These are phyloP conservation scores for Inga laurina DNA, from an alignment of 306 rosid species.

Conservation along the genomic window DNA sequence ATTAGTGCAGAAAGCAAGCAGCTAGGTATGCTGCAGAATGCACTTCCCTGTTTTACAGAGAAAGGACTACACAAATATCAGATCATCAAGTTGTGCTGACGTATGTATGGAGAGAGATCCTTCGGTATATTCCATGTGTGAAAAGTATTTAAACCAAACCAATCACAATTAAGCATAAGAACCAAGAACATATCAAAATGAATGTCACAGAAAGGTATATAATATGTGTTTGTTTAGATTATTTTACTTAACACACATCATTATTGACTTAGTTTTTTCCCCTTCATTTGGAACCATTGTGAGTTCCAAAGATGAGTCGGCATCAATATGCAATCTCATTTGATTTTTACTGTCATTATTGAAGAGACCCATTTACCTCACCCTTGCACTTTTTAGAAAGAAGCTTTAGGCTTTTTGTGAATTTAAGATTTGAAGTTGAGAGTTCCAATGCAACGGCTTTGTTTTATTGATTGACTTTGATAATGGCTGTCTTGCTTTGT, in stretches of 20 bases:
- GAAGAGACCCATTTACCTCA: not conserved
- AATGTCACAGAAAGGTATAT: not conserved
- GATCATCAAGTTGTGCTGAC: not conserved
- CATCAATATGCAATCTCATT: not conserved
- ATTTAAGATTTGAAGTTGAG: not conserved
- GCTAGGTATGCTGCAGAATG: not conserved
- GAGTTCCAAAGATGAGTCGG: not conserved
- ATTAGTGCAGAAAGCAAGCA: not conserved
- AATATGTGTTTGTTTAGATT: not conserved
- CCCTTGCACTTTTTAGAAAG: not conserved
- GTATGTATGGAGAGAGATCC: not conserved
- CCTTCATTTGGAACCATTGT: not conserved
- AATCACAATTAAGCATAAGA: not conserved
- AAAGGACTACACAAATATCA: not conserved
- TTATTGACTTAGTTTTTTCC: not conserved
- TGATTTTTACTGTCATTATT: not conserved
- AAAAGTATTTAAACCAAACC: not conserved
- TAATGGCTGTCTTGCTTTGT: constrained; percentile 21
- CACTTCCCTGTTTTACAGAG: not conserved
- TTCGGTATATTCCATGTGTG: not conserved
- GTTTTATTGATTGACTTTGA: constrained; percentile 14
- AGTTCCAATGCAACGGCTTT: not conserved
- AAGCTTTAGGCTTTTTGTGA: not conserved
- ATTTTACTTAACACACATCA: not conserved
- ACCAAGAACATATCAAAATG: not conserved